Base-by-base conservation (phyloP, 2,329 filamentous ascomycete genomes). In the Dactylellina leptospora region DNA sequence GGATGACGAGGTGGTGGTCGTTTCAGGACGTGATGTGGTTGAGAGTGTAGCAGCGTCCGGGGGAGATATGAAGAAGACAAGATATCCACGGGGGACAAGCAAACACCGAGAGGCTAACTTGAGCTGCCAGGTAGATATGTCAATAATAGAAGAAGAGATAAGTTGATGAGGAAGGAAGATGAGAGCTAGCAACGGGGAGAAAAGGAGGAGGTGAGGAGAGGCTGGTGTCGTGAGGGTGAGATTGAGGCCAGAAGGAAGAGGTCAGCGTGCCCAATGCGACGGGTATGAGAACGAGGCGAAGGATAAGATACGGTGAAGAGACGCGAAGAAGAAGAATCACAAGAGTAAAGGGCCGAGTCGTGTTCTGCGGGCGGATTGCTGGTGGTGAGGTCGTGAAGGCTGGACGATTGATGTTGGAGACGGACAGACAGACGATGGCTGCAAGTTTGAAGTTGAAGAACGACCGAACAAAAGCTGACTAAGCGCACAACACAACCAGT, bases 11-110 rank as follows among this genome's bases (percentile, higher is more conserved):
- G 50, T 53, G 44, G 58, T 54, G 36, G 68, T 63, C 28, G 59
- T 54, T 45, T 53, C 9, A 48, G 38, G 38, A 72, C 33, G 56
- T 44, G 66, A 62, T 44, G 22, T 55, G 58, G 60, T 36, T 30
- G 38, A 36, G 27, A 40, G 56, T 13, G 47, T 28, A 27, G 45
- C 44, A 18, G 58, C 54, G 53, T 48, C 16, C n/a, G 40, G 20
- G 16, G 22, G 40, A 45, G 40, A 22, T 22, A 18, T 20, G 16
- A 45, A 10, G 16, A 45, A 18, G 18, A 45, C n/a, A n/a, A n/a
- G n/a, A n/a, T n/a, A n/a, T n/a, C n/a, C n/a, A n/a, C n/a, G 30
- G 30, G 13, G 30, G 30, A 33, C 6, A 33, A 33, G 30, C n/a
- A 58, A 45, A 42, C 54, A 27, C 30, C 53, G 50, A 47, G 30